Base-by-base conservation (phyloP, 257 asterid genomes). In the Verbascum thapsus region DNA sequence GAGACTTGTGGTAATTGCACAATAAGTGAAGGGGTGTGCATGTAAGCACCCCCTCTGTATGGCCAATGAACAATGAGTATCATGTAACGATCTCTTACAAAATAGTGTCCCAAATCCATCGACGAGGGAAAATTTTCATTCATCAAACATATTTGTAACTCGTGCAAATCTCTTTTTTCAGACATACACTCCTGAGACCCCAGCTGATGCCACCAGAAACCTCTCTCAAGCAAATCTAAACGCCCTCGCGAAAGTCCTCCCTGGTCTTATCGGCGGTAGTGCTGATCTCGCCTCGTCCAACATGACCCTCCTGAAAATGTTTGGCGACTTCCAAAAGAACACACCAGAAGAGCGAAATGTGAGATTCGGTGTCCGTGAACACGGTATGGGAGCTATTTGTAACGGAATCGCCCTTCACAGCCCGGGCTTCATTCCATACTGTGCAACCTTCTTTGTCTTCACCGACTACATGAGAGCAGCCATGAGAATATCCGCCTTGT, bases 241-340 rank as follows among this genome's bases (percentile, higher is more conserved):
- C 49, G 88, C 95, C 47, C 90, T 87, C 37, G 95, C 86, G 34
- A 87, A 85, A 76, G 94, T 85, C 53, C 85, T 87, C 52, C 95
- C 95, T 22, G 95, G 95, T 61, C 79, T 87, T 53, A 71, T 87
- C 26, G 95, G 95, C 18, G 95, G 95, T 58, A 87, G 95, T 72
- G 95, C 95, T 45, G 95, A 87, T 73, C 90, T 87, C n/a, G 95
- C 95, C 54, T 85, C 95, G 23, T 87, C 95, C 74, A 87, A 87
- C 78, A 87, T 87, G 95, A 87, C 95, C 35, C 90, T 87, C 65
- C 56, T 87, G 58, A 87, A 87, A 83, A 69, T 69, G 75, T 87
- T 79, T 12, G 95, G 95, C 0, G 81, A 87, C 78, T 87, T 85
- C 86, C 95, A 87, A 51, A 87, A 82, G 76, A 64, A 58, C 73